phyloP scores from a whole-genome alignment of 495 filamentous ascomycete species.

The Pyronema omphalodes region DNA sequence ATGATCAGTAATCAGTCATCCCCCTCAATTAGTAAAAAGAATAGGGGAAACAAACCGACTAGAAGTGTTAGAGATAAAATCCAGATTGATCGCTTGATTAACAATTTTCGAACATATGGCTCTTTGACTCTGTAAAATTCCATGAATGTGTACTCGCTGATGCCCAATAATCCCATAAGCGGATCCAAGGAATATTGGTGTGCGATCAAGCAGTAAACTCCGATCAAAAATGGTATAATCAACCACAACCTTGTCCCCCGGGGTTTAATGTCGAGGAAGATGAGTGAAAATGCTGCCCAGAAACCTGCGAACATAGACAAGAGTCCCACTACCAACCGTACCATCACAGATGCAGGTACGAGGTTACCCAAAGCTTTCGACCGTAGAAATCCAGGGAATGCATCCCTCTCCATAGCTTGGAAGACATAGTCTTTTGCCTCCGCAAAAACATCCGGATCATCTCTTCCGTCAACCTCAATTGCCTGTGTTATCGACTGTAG shows the following conservation, averaged over 20 bases:
- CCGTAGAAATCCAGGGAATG: constrained; percentile 88
- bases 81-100: constrained; percentile 63
- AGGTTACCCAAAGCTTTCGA: constrained; percentile 90
- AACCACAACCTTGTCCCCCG: constrained; percentile 66
- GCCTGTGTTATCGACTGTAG: constrained; percentile 58
- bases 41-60: constrained; percentile 51
- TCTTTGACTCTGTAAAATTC: constrained; percentile 71
- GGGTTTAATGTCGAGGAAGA: constrained; percentile 59
- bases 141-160: constrained; percentile 90
- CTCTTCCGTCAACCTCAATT: constrained; percentile 75
- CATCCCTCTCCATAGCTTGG: constrained; percentile 97
- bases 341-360: constrained; percentile 67
- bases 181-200: constrained; percentile 94
- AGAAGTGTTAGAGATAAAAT: constrained; percentile 53
- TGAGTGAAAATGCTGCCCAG: constrained; percentile 82
- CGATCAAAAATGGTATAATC: constrained; percentile 86
- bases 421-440: constrained; percentile 97
- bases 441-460: constrained; percentile 94
- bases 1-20: not conserved
- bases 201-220: constrained; percentile 67
- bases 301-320: constrained; percentile 75
- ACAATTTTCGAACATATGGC: constrained; percentile 67
- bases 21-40: constrained; percentile 23
- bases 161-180: constrained; percentile 67
- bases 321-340: constrained; percentile 70